Conservation (phyloP, 306 rosid genomes). For the Nissolia schottii region DNA sequence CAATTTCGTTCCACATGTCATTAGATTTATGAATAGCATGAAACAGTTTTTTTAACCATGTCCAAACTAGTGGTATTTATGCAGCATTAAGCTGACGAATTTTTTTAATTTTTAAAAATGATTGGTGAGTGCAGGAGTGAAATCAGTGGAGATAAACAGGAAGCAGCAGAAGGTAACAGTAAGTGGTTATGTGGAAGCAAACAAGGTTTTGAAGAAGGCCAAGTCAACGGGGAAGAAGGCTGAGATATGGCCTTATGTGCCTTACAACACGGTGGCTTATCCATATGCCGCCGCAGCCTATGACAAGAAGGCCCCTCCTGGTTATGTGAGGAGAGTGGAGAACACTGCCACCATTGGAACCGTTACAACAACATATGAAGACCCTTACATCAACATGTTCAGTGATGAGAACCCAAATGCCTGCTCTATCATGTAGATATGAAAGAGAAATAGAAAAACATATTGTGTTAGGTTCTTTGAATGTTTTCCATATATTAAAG, state of each 20-base stretch:
- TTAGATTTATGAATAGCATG: too few relatives aligned
- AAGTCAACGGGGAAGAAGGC: conserved; percentile 77
- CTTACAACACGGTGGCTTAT: conserved; percentile 63
- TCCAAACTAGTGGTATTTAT: not conserved
- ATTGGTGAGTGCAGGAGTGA: conserved; percentile 53
- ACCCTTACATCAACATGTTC: conserved; percentile 59
- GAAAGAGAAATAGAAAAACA: too few relatives aligned
- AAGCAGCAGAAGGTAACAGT: conserved; percentile 89
- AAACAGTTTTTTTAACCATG: too few relatives aligned
- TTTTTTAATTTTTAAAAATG: not conserved
- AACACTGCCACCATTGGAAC: conserved; percentile 37
- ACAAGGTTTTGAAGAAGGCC: conserved; percentile 79
- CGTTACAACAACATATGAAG: conserved; percentile 48
- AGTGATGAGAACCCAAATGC: too few relatives aligned
- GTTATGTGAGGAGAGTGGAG: conserved; percentile 72
- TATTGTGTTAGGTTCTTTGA: too few relatives aligned
- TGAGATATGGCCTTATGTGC: conserved; percentile 94
- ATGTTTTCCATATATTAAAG: not conserved
- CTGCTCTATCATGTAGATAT: conserved; percentile 73
- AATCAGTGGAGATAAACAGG: conserved; percentile 82
- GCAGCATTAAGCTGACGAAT: not conserved
- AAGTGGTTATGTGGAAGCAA: conserved; percentile 69
- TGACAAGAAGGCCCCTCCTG: conserved; percentile 95
- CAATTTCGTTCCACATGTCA: too few relatives aligned
- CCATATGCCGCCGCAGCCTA: conserved; percentile 68